A percentile compares a stretch with the other conserved stretches of the same genome.
These are phyloP conservation scores for Nymphaea colorata DNA, from an alignment of 164 flowering plant species.

Conservation along the genomic window DNA sequence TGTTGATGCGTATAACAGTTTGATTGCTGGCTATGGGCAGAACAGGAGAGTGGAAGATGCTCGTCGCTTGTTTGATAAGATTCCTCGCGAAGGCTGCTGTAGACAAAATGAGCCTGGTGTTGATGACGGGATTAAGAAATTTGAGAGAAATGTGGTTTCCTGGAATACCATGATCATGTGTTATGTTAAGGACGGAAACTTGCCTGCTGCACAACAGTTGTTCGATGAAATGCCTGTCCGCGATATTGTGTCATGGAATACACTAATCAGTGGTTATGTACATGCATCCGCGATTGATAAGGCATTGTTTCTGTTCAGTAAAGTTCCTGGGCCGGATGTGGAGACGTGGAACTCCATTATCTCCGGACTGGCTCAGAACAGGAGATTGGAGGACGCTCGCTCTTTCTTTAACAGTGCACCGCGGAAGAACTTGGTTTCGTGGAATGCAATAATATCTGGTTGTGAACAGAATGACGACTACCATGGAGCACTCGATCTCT, in stretches of 20 bases:
- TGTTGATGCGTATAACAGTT: slow-evolving; percentile 11
- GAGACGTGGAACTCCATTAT: slow-evolving; percentile 13
- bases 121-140: neutral
- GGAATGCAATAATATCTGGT: slow-evolving; percentile 13
- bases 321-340: slow-evolving; percentile 9
- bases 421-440: slow-evolving; percentile 11
- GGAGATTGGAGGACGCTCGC: slow-evolving; percentile 8
- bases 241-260: slow-evolving; percentile 13
- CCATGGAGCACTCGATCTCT: slow-evolving; percentile 6
- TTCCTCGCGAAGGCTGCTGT: neutral
- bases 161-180: slow-evolving; percentile 17
- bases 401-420: slow-evolving; percentile 8
- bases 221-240: slow-evolving; percentile 12
- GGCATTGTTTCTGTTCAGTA: slow-evolving; percentile 7
- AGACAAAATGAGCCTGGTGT: neutral
- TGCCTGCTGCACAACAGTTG: slow-evolving; percentile 3
- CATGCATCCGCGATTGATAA: slow-evolving; percentile 3
- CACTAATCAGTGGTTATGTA: slow-evolving; percentile 11
- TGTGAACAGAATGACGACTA: slow-evolving; percentile 10
- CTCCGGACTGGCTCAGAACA: slow-evolving; percentile 7
- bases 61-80: slow-evolving; percentile 2
- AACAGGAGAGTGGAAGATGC: slow-evolving; percentile 10
- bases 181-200: slow-evolving; percentile 10
- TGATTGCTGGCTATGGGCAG: slow-evolving; percentile 13
- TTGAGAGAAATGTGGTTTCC: slow-evolving; percentile 7